Evolutionary conservation across 805 yeast species (phyloP), one percentile per base, ranked within the genome.

Genomic region (Jamesozyma gamospora): DNA sequence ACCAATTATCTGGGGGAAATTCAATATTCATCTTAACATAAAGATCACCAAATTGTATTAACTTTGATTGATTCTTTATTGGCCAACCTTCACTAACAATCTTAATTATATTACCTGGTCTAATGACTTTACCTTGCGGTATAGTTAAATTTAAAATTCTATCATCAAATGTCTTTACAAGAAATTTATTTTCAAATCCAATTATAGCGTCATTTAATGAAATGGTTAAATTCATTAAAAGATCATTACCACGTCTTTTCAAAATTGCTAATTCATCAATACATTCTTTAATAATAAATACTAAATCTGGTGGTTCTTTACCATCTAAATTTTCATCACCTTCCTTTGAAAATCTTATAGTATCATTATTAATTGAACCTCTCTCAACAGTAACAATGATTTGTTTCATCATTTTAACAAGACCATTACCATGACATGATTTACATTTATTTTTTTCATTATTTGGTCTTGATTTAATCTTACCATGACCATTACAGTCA

Each of bases 31-130:
- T 59, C 38, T 69, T 73, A 14, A 87, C 66, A 51, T 76, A 86
- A 46, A 87, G 63, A 56, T 83, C 83, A 19, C 96, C 96, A 33
- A 64, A 64, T 44, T 48, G 53, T 8, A 8, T 21, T 21, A n/a
- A n/a, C 11, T 43, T 55, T 2, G 19, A 17, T n/a, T 32, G 44
- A 53, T n/a, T 61, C 42, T 28, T 50, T 47, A 42, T 64, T 62
- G 95, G 95, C 94, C 90, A 85, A 4, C 96, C 96, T 58, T 86
- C 95, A 32, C 72, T 72, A 30, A 69, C 60, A 11, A 88, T 64
- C 43, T 76, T 69, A 27, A 88, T 57, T 41, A 64, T 70, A 46
- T 85, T 84, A 8, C 82, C 80, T 0, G 95, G 95, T 51, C 79
- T 71, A 6, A 87, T 53, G 5, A 90, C 95, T 58, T 80, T 81